These are phyloP conservation scores for Pistacia atlantica DNA, from an alignment of 345 rosid species.

Conservation along the genomic window DNA sequence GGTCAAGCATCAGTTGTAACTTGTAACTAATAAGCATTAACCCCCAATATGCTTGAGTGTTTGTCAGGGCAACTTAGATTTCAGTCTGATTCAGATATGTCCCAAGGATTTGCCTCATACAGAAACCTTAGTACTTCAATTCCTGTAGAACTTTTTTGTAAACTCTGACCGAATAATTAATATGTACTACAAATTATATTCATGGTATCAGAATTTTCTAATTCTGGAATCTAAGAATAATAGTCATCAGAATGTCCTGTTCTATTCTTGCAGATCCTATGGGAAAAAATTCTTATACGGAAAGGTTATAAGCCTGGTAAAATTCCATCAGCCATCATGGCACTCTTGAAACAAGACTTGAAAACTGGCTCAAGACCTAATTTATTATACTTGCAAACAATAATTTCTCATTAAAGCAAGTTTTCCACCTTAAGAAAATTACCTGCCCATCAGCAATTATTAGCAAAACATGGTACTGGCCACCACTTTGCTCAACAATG, in stretches of 20 bases:
- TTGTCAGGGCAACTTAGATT: not conserved
- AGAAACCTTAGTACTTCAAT: not conserved
- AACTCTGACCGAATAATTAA: not conserved
- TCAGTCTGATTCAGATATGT: not conserved
- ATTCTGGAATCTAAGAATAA: too few relatives aligned
- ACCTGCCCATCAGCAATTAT: constrained; percentile 98
- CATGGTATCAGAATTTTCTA: not conserved
- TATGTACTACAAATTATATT: too few relatives aligned
- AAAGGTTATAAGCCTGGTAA: not conserved
- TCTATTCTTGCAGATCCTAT: too few relatives aligned
- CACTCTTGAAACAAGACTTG: not conserved
- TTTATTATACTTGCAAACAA: not conserved
- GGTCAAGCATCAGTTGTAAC: not conserved
- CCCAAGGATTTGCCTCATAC: not conserved
- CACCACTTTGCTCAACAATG: constrained; percentile 86
- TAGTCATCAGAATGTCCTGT: too few relatives aligned
- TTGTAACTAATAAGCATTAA: not conserved
- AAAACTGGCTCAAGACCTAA: not conserved
- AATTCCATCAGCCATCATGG: not conserved
- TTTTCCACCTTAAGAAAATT: constrained; percentile 4
- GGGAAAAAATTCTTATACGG: not conserved
- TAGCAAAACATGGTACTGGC: constrained; percentile 88
- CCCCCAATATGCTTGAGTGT: not conserved
- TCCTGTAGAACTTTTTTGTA: not conserved
- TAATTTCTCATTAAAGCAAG: not conserved